Percentiles rank a stretch among this genome's conserved stretches.
Conservation (phyloP, 306 rosid species). For the Begonia loranthoides region DNA sequence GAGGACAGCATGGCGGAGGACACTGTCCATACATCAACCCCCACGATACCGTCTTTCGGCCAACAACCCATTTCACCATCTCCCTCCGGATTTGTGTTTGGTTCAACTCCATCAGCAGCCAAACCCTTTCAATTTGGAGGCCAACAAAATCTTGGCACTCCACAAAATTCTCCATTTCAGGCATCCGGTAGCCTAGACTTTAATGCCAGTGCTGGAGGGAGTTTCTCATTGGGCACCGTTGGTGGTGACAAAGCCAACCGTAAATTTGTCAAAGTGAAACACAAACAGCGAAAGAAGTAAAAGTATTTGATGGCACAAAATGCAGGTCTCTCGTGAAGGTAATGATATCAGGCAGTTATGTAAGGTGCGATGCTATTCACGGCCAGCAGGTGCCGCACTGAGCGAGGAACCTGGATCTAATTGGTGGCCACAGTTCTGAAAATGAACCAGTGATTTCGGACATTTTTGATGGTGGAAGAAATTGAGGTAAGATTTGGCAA, state of each 20-base stretch:
- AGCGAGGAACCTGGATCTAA: too few relatives aligned
- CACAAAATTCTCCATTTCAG: slow-evolving; percentile 62
- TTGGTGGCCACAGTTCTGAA: too few relatives aligned
- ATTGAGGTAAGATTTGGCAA: slow-evolving; percentile 4
- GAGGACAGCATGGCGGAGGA: slow-evolving; percentile 97
- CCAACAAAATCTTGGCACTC: slow-evolving; percentile 32
- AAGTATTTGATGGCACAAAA: background rate
- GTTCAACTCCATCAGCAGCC: slow-evolving; percentile 22
- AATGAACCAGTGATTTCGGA: too few relatives aligned
- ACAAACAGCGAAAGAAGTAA: slow-evolving; percentile 54
- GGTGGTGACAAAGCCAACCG: slow-evolving; percentile 64
- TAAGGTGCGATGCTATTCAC: too few relatives aligned
- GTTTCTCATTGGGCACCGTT: slow-evolving; percentile 75
- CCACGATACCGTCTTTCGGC: slow-evolving; percentile 30
- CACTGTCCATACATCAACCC: slow-evolving; percentile 30
- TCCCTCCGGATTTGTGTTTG: slow-evolving; percentile 45
- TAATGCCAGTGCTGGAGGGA: slow-evolving; percentile 30
- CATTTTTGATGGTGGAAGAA: too few relatives aligned
- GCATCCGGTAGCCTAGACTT: slow-evolving; percentile 53
- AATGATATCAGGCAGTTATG: too few relatives aligned
- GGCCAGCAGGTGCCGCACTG: too few relatives aligned
- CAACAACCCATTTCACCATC: slow-evolving; percentile 33
- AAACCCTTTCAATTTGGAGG: slow-evolving; percentile 47
- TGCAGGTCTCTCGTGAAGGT: too few relatives aligned
- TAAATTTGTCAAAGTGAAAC: slow-evolving; percentile 30